These are phyloP conservation scores for Trichoderma koningiopsis DNA, from an alignment of 2,329 filamentous ascomycete species.

Conservation along the genomic window DNA sequence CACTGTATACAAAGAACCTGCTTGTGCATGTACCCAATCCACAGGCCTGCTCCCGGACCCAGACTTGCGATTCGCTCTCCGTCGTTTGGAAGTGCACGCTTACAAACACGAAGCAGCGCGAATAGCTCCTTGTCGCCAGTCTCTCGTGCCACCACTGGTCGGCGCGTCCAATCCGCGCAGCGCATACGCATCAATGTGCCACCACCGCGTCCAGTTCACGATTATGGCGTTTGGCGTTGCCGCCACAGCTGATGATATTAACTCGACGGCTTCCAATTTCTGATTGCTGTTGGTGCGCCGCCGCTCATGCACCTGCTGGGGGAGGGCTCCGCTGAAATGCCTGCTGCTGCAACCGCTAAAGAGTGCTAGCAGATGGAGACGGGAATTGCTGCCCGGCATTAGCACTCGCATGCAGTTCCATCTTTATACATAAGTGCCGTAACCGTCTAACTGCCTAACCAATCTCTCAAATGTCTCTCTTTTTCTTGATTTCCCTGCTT, in stretches of 20 bases:
- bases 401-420: background rate
- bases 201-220: background rate
- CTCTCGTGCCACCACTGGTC: background rate
- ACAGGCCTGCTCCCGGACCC: background rate
- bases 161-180: background rate
- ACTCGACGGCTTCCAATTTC: background rate
- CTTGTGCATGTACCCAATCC: too few relatives aligned
- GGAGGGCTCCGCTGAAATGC: background rate
- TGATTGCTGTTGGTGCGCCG: background rate
- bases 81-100: background rate
- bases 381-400: background rate
- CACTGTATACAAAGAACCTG: background rate
- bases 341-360: background rate
- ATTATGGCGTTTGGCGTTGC: background rate
- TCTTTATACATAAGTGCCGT: background rate
- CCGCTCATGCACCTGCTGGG: background rate
- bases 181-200: background rate
- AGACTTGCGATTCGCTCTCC: constrained; percentile 1
- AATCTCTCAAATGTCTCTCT: background rate
- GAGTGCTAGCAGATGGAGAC: background rate
- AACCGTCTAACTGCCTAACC: background rate
- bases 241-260: constrained; percentile 23
- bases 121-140: background rate
- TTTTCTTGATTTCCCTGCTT: background rate
- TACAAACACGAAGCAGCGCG: background rate